Evolutionary conservation across 495 filamentous ascomycete species (phyloP), one percentile per base, ranked within the genome.

Genomic region (Oleoguttula mirabilis): DNA sequence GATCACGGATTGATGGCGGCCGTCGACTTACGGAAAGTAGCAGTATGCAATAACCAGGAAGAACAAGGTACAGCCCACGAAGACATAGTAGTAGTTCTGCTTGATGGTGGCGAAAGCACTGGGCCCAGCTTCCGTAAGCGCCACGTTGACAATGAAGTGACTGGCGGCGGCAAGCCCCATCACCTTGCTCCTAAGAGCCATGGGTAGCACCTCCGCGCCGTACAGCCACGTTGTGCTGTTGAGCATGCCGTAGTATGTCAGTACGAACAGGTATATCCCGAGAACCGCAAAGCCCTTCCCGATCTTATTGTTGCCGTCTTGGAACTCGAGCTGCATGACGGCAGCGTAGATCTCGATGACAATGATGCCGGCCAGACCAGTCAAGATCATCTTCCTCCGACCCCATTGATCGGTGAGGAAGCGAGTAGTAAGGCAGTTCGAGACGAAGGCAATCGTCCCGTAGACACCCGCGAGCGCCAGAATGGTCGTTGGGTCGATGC

Each of bases 211-310:
- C 54, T 77, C 73, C 21, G 73, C 70, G 10, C 72, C 73, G 45
- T 77, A 77, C 0, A 75, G 55, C 73, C 73, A 77, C 4, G 73
- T 75, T 7, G 71, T 75, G 47, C 65, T 69, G 60, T 75, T 75
- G 11, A 77, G 64, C 64, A 74, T 68, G 23, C 67, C 68, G 44
- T 77, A 77, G 46, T 73, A 75, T 22, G 56, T 58, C 2, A 73
- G 66, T 7, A 70, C 70, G 42, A 75, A 77, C 1, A 77, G 60
- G 44, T 77, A 77, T 21, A 77, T 77, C 1, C 70, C 73, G 2
- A 75, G 60, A 36, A 77, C 66, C 0, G 73, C 69, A 47, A 77
- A 77, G n/a, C 71, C 73, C 46, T 77, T 75, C 39, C 73, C 73
- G 28, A 75, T 45, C 2, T 53, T 52, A 48, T 77, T 77, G 21